A percentile compares a stretch with the other conserved stretches of the same genome.
Conservation (phyloP, 192 early-diverging fungal genomes). For the Funneliformis mosseae region DNA sequence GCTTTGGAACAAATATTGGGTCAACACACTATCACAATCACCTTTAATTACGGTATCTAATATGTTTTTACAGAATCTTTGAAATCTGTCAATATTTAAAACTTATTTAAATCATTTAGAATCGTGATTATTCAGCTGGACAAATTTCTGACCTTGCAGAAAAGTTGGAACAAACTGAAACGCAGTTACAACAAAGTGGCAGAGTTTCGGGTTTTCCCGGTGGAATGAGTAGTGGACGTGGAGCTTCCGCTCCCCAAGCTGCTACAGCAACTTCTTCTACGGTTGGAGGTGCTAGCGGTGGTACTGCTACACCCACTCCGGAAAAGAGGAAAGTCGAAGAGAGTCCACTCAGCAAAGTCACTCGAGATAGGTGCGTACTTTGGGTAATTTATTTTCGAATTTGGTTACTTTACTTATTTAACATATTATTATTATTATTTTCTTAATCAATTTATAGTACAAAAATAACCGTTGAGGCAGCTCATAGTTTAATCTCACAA, state of each 20-base stretch:
- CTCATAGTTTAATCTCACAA: slow-evolving; percentile 80
- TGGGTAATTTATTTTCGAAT: neutral
- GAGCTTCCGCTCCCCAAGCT: slow-evolving; percentile 1
- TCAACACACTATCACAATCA: slow-evolving; percentile 92
- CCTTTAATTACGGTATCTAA: slow-evolving; percentile 77
- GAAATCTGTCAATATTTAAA: neutral
- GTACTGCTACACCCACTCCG: slow-evolving; percentile 24
- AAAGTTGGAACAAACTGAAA: slow-evolving; percentile 79
- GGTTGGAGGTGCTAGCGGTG: neutral
- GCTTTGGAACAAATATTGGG: slow-evolving; percentile 99
- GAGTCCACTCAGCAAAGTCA: slow-evolving; percentile 66
- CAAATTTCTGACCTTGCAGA: slow-evolving; percentile 83
- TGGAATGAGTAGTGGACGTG: slow-evolving; percentile 44
- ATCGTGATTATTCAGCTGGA: slow-evolving; percentile 75
- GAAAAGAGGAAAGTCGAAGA: slow-evolving; percentile 67
- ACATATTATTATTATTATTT: too few species aligned
- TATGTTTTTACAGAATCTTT: neutral
- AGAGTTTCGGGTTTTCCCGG: slow-evolving; percentile 37
- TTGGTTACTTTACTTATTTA: too few species aligned
- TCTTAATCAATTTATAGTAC: too few species aligned
- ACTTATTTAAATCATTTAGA: slow-evolving; percentile 50
- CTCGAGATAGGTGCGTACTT: slow-evolving; percentile 62
- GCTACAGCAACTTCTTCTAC: neutral
- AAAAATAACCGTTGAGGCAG: slow-evolving; percentile 78
- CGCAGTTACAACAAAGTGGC: slow-evolving; percentile 52